Conservation (phyloP, 108 stramenopile genomes). For the Fistulifera pelliculosa region DNA sequence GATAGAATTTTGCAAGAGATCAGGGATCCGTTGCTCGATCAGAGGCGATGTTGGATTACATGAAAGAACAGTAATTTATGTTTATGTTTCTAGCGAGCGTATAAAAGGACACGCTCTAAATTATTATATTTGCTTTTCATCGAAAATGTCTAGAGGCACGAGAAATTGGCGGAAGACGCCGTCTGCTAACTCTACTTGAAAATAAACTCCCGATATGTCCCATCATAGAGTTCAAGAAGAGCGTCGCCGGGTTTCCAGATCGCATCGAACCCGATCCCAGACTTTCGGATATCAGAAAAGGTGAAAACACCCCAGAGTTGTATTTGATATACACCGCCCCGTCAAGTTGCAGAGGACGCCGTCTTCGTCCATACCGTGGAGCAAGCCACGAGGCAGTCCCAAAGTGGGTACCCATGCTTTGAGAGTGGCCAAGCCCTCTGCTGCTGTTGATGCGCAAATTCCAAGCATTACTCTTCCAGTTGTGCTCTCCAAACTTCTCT, state of each 20-base stretch:
- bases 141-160: conserved; percentile 34
- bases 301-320: conserved; percentile 71
- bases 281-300: conserved; percentile 59
- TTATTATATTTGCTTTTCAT: background rate
- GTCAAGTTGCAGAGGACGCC: conserved; percentile 58
- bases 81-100: too few relatives aligned
- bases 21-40: too few relatives aligned
- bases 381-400: conserved; percentile 60
- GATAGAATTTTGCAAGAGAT: too few relatives aligned
- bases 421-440: conserved; percentile 53
- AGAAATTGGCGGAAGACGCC: conserved; percentile 72
- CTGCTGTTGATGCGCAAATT: conserved; percentile 62
- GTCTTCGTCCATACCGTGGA: conserved; percentile 81
- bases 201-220: conserved; percentile 81
- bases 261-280: conserved; percentile 71
- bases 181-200: conserved; percentile 75
- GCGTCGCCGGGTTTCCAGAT: conserved; percentile 86
- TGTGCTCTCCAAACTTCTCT: conserved; percentile 46
- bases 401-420: conserved; percentile 65
- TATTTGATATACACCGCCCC: conserved; percentile 80
- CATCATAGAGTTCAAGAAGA: conserved; percentile 73
- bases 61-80: too few relatives aligned
- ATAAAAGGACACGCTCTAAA: background rate
- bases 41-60: too few relatives aligned
- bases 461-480: conserved; percentile 71